Evolutionary conservation across 441 rosid genomes (phyloP), one percentile per base, ranked within the genome.

Genomic region (Populus hybrid): DNA sequence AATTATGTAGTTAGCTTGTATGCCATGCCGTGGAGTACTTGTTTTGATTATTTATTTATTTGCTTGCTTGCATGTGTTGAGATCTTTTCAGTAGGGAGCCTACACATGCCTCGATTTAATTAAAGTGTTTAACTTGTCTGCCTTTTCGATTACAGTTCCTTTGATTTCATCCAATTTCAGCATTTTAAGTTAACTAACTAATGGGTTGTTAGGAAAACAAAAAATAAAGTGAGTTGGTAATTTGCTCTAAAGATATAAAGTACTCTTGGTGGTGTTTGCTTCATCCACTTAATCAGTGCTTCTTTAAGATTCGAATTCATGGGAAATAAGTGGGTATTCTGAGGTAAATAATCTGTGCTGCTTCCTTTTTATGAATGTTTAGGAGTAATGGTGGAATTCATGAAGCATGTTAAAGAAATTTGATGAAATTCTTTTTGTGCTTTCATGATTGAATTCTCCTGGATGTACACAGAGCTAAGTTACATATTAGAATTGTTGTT

Each of bases 1-100:
- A 78, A 68, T 53, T 4, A 45, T 12, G 18, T 3, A 45, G 56
- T 14, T 45, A 45, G 56, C 56, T 45, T 45, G 56, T 14, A 45
- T 45, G 56, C 20, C 56, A 45, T 45, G 56, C 50, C 50, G 12
- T 10, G 50, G 3, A 40, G 50, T 45, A 14, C 56, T 45, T 45
- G 56, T 45, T 45, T 14, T 45, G 56, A 14, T 45, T 71, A 4
- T 71, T 16, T 53, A 14, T 64, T 78, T 65, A 67, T 23, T 70
- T 53, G 45, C 61, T 70, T 65, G 59, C 61, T 64, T 67, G 56
- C 56, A 33, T 40, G 38, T 45, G 78, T 75, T 77, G 67, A 40
- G 85, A 84, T 81, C 86, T 82, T 77, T 71, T 68, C 50, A 73
- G 72, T 33, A 66, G 82, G 79, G 20, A 45, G 56, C 0, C 56